Percentiles rank a stretch among this genome's conserved stretches.
phyloP scores from a whole-genome alignment of 2,329 filamentous ascomycete species.

The Neofusicoccum sp. region DNA sequence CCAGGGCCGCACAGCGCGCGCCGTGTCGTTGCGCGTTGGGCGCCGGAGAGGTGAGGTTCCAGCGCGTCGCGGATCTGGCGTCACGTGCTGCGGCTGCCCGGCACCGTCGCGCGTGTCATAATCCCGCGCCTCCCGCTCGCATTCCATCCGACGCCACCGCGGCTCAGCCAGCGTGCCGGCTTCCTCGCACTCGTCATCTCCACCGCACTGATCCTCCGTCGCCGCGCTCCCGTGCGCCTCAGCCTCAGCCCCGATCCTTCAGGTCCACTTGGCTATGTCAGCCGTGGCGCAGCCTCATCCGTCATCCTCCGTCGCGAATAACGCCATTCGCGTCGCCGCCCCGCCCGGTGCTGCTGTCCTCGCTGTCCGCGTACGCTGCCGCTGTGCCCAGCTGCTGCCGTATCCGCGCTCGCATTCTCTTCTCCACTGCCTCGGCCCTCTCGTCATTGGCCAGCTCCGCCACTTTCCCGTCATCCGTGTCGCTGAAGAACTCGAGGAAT shows the following conservation, averaged over 20 bases:
- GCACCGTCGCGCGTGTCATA: neutral
- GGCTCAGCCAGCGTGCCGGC: neutral
- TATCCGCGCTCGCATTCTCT: neutral
- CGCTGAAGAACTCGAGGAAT: conserved; percentile 9
- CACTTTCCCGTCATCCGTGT: neutral
- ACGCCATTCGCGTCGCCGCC: conserved; percentile 7
- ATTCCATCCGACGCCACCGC: neutral
- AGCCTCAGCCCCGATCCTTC: neutral
- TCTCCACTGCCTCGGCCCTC: neutral
- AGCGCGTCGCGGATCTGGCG: neutral
- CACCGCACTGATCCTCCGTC: neutral
- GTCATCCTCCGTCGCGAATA: conserved; percentile 5
- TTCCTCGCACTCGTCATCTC: neutral
- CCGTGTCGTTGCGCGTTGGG: conserved; percentile 2
- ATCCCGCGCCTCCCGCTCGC: conserved; percentile 1
- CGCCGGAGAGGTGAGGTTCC: conserved; percentile 8
- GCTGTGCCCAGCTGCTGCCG: neutral
- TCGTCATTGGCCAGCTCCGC: neutral
- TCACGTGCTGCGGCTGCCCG: conserved; percentile 13
- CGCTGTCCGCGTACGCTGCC: neutral
- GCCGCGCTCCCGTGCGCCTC: neutral
- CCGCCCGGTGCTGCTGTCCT: conserved; percentile 10
- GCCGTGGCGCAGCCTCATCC: conserved; percentile 17
- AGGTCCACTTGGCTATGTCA: neutral
- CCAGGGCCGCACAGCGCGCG: neutral